Evolutionary conservation across 2,329 filamentous ascomycete genomes (phyloP), one percentile per base, ranked within the genome.

Genomic region (Periconia sp.): DNA sequence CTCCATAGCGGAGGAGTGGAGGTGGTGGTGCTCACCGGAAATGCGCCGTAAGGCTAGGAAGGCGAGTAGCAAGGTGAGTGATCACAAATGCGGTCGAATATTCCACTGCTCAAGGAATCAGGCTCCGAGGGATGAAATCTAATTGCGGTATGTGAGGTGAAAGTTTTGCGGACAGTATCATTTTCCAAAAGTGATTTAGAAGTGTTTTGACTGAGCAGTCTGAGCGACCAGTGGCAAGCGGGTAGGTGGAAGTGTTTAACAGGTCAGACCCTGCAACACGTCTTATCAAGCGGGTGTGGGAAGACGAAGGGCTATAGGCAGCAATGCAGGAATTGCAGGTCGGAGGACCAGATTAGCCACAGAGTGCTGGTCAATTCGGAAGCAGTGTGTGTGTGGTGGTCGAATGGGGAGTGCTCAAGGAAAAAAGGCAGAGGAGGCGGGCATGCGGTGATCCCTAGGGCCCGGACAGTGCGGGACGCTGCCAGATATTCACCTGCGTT

Each of bases 141-240:
- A 49, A 51, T 54, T 57, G 65, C 50, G 54, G 53, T 56, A 56
- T 63, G 43, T 56, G 60, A 54, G 61, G 61, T 42, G 61, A 61
- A 50, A 56, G 57, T 47, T 69, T 66, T 56, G 63, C 57, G 59
- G 65, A 66, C 62, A 68, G 56, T 70, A 65, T 68, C 68, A 71
- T 71, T 67, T 69, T 70, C 48, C 52, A 44, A 59, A 55, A 62
- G 53, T 58, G 58, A 46, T 53, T 51, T 54, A 54, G 53, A 56
- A 48, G 55, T 51, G 57, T 55, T 43, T 56, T 62, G 61, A 56
- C 53, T 50, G 54, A 51, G 54, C 55, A 52, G 52, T 53, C 54
- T 65, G 63, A 62, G 62, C 58, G 59, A 56, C 63, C 55, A 61
- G 52, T 49, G 40, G 44, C 56, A 56, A 60, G 54, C 56, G 62